Evolutionary conservation across 768 basidiomycete genomes (phyloP), one percentile per base, ranked within the genome.

Genomic region (Suillus cothurnatus): DNA sequence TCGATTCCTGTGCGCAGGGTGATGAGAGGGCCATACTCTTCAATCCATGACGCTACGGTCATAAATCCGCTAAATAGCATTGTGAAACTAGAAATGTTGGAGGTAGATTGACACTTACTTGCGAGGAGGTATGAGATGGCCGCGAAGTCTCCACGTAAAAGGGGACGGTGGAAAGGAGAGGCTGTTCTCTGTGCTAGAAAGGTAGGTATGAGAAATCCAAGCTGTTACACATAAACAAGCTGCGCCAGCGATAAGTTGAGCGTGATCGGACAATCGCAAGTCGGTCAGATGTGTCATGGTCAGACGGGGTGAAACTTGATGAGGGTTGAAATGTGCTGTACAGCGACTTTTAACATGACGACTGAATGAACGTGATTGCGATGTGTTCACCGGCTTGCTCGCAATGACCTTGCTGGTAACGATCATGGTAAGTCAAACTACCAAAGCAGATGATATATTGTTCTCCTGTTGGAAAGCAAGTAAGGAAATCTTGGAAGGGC

Each of bases 11-110:
- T 14, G n/a, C 39, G 36, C 11, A 66, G 26, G 12, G 63, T 39
- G 14, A 66, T 63, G 31, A 66, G 39, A 28, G 65, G 62, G 5
- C 65, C 62, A 39, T 64, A 38, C 12, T 65, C 52, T 32, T 64
- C 50, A 38, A 63, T 64, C 65, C 65, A 66, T 39, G 52, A 53
- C 31, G 17, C 52, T 53, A 53, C 28, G 2, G 52, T 53, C 19
- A 53, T 8, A 53, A 19, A 31, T 53, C 28, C 28, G 19, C 52
- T 53, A 53, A 5, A 53, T 21, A 19, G 19, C 28, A 53, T 21
- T 21, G 17, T 31, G 19, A 53, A 28, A 5, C 7, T 19, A 19
- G 11, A 9, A 31, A 53, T 9, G 17, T 11, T 19, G 9, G 19
- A 21, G 9, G 2, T 4, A 53, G 9, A 53, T 19, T 11, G 17